Percentiles rank a stretch among this genome's conserved stretches.
Conservation (phyloP, 306 rosid genomes). For the Begonia masoniana region DNA sequence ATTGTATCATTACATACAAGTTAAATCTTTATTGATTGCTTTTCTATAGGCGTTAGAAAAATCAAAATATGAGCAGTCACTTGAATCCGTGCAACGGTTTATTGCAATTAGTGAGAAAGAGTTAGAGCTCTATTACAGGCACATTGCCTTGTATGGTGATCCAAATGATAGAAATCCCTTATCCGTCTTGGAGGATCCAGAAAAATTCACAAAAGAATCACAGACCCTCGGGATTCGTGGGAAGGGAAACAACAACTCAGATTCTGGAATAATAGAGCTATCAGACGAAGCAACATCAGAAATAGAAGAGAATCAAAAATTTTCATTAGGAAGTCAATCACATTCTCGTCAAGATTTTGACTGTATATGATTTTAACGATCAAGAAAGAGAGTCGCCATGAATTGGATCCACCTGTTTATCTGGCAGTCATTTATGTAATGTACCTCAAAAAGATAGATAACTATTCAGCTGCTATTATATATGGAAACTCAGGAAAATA, state of each 20-base stretch:
- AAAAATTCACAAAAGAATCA: slow-evolving; percentile 14
- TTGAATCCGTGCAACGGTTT: slow-evolving; percentile 69
- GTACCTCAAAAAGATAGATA: too few species aligned
- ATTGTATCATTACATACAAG: neutral
- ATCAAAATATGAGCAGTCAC: slow-evolving; percentile 84
- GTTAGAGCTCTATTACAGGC: slow-evolving; percentile 71
- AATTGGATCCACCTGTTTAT: too few species aligned
- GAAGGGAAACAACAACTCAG: slow-evolving; percentile 10
- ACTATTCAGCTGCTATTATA: too few species aligned
- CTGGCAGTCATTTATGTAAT: too few species aligned
- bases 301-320: too few species aligned
- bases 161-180: slow-evolving; percentile 54
- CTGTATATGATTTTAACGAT: too few species aligned
- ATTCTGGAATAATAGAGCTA: neutral
- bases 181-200: slow-evolving; percentile 39
- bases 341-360: too few species aligned
- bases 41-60: slow-evolving; percentile 74
- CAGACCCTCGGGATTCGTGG: slow-evolving; percentile 11
- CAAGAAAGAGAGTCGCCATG: too few species aligned
- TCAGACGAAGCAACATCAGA: too few species aligned
- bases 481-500: too few species aligned
- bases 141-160: slow-evolving; percentile 68
- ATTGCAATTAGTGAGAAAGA: slow-evolving; percentile 79
- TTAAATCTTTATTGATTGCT: neutral
- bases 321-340: too few species aligned